phyloP scores from a whole-genome alignment of 1,139 yeast genomes.

The Williopsis jadinii region DNA sequence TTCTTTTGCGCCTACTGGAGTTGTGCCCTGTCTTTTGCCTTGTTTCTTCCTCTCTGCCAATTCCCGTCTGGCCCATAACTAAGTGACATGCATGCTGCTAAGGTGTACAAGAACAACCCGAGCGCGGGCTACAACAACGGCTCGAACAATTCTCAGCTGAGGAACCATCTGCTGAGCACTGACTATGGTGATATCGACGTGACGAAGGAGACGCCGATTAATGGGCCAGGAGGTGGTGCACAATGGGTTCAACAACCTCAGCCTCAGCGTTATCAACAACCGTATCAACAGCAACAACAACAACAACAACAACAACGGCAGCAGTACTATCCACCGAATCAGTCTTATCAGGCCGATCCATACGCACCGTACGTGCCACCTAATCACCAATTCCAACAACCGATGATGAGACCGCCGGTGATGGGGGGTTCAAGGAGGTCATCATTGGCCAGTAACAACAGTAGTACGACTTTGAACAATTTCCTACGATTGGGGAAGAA shows the following conservation, averaged over 20 bases:
- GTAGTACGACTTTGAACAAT: constrained; percentile 8
- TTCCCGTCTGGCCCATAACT: neutral
- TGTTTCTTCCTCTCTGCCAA: no score
- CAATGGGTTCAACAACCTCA: constrained; percentile 9
- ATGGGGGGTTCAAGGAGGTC: constrained; percentile 15
- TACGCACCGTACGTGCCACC: constrained; percentile 4
- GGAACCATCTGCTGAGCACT: constrained; percentile 29
- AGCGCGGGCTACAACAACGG: neutral
- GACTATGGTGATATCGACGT: constrained; percentile 36
- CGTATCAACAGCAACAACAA: constrained; percentile 1
- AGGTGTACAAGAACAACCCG: constrained; percentile 1
- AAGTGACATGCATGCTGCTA: constrained; percentile 27
- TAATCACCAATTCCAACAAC: constrained; percentile 7
- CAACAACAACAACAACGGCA: constrained; percentile 1
- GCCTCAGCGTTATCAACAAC: constrained; percentile 12
- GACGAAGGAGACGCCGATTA: constrained; percentile 29
- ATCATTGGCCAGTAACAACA: constrained; percentile 11
- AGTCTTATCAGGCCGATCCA: constrained; percentile 1
- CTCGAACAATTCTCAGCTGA: constrained; percentile 12
- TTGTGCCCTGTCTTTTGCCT: no score
- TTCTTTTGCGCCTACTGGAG: no score
- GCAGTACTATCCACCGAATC: constrained; percentile 1
- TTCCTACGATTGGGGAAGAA: constrained; percentile 32
- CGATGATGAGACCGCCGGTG: constrained; percentile 3
- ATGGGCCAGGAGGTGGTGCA: constrained; percentile 11